Base-by-base conservation (phyloP, 2,329 filamentous ascomycete genomes). In the Trichophyton rubrum region DNA sequence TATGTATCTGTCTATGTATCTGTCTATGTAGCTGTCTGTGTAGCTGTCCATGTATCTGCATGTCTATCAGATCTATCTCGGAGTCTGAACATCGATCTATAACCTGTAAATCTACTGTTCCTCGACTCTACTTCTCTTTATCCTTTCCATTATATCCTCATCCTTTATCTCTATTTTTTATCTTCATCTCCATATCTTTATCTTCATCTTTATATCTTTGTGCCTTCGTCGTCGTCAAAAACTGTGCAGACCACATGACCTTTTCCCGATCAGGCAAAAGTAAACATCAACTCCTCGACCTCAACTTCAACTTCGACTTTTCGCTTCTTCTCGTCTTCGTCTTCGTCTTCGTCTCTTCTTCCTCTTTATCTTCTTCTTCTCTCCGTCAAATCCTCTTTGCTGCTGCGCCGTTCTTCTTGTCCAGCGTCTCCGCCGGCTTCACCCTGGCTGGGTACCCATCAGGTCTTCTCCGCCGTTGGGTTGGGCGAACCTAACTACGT, bases 301-400 rank as follows among this genome's bases (percentile, higher is more conserved):
- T 57, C 55, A 43, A 22, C 55, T 22, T 59, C 41, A 22, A 41
- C 41, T 6, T 59, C 45, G 22, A 53, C 58, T 59, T 55, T 20
- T 24, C 57, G 47, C n/a, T 24, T 51, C 33, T 20, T 30, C 41
- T 51, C 41, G 20, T 51, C 58, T 38, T 53, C 43, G 1, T 24
- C 58, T 20, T 55, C 47, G 2, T 38, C 58, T 3, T 51, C 58
- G 2, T 22, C 40, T n/a, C 15, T 17, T 53, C 33, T 40, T 27
- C 49, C 8, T 55, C 58, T 51, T 27, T 45, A 3, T 15, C 24
- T 3, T 15, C 56, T 30, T 7, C 13, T 40, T 27, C 30, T 9
- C 55, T 13, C 33, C 24, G 20, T 30, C 53, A 35, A 20, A 5
- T 30, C 35, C 53, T 22, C 15, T 17, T 27, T 15, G 15, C 13